These are phyloP conservation scores for Fagopyrum tataricum DNA, from an alignment of 148 eudicot genomes.

Conservation along the genomic window DNA sequence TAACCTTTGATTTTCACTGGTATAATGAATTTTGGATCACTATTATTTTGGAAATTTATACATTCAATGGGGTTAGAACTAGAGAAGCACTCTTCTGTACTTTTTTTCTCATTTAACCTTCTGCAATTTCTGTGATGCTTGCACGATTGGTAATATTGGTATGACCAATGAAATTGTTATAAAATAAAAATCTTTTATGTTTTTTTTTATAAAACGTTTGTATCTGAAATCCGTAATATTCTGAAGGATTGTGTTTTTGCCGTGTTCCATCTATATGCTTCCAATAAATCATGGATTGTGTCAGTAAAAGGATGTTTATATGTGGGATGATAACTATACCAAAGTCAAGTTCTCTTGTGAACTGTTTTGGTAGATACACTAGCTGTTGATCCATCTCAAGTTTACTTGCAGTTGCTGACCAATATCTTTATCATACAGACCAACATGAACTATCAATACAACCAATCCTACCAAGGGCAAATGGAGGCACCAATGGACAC, in stretches of 20 bases:
- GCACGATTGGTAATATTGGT: no score
- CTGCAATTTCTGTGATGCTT: no score
- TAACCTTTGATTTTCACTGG: not conserved
- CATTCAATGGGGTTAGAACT: not conserved
- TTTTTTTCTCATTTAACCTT: no score
- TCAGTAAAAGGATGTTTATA: not conserved
- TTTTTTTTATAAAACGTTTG: no score
- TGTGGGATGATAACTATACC: not conserved
- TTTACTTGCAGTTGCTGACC: not conserved
- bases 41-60: no score
- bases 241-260: not conserved
- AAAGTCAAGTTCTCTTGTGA: not conserved
- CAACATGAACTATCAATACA: slow-evolving; percentile 38
- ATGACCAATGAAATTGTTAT: no score
- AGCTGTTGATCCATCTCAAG: not conserved
- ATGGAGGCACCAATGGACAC: slow-evolving; percentile 16
- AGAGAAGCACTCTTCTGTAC: no score
- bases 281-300: not conserved
- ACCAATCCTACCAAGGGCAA: slow-evolving; percentile 35
- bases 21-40: not conserved
- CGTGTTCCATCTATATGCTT: not conserved
- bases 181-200: no score
- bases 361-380: not conserved
- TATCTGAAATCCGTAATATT: no score
- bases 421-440: slow-evolving; percentile 30